Evolutionary conservation across 306 rosid genomes (phyloP).

Genomic region (Cotoneaster glaucophyllus): DNA sequence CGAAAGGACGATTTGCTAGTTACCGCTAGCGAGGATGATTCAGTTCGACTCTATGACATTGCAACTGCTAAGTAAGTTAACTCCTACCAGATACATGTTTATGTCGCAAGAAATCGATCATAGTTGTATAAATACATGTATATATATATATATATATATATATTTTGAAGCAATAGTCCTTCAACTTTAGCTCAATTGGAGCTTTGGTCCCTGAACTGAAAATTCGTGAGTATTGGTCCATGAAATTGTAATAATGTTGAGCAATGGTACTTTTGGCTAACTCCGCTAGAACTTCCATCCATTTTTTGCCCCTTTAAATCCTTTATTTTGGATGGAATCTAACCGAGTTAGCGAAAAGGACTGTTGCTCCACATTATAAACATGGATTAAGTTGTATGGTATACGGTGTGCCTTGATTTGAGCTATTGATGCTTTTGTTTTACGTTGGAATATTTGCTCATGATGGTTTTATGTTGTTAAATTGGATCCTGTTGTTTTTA

Average conservation of each 20-base stretch:
- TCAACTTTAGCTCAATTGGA: no score
- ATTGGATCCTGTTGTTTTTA: background rate
- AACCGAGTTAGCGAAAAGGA: no score
- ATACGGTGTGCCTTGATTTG: background rate
- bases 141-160: no score
- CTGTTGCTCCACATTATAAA: no score
- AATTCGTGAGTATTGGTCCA: no score
- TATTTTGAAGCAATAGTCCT: no score
- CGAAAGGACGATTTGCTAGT: slow-evolving; percentile 86
- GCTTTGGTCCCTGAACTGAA: no score
- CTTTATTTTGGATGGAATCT: no score
- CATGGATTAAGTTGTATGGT: background rate
- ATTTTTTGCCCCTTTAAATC: no score
- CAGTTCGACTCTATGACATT: slow-evolving; percentile 85
- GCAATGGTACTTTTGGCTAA: no score
- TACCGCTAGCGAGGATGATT: slow-evolving; percentile 85
- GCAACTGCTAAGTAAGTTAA: slow-evolving; percentile 77
- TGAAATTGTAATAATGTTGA: no score
- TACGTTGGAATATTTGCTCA: background rate
- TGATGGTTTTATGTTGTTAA: background rate
- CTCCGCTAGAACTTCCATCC: no score
- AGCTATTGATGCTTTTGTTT: background rate
- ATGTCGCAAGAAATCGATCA: background rate
- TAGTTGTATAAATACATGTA: background rate
- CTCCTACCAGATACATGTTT: slow-evolving; percentile 7